Base-by-base conservation (phyloP, 805 yeast species). In the Lachancea cidri region DNA sequence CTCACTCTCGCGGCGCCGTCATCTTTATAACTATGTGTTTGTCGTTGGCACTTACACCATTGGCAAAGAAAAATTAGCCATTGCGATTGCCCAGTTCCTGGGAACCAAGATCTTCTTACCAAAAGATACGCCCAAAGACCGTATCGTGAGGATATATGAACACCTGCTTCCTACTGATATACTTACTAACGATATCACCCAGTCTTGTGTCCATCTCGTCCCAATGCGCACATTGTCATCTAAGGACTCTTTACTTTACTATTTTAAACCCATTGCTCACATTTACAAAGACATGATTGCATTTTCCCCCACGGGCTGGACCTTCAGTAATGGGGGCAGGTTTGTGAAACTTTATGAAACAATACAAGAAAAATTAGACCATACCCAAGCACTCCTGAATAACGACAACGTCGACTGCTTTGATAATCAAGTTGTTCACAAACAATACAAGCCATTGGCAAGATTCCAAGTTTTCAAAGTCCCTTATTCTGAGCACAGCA, bases 401-500 rank as follows among this genome's bases (percentile, higher is more conserved):
- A 40, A 48, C 19, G 40, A 29, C 8, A 18, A 39, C 14, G 43
- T 41, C 14, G 48, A 49, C 16, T 29, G 30, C 1, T 39, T 56
- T 29, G 50, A 52, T 16, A 19, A 43, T 3, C 39, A 48, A 4
- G 45, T 56, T 43, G 48, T 50, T 35, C 58, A 9, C 52, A 54
- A 39, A 45, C 69, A 67, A 38, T 60, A 57, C 56, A 57, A 63
- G 45, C 44, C 50, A 29, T 36, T 59, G 41, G 41, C 67, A 49
- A 50, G 60, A 32, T 60, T 68, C 38, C 73, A 79, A 35, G 67
- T 78, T 1, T 80, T 81, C 50, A 61, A 73, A 8, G 75, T 89
- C 1, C 98, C 98, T 0, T 93, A 93, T 55, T 83, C 94, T 54
- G 98, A 93, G 57, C 98, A 93, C 64, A 86, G 96, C 8, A 86